A percentile compares a stretch with the other conserved stretches of the same genome.
These are phyloP conservation scores for Sporothrix pseudoabietina DNA, from an alignment of 2,329 filamentous ascomycete genomes.

Conservation along the genomic window DNA sequence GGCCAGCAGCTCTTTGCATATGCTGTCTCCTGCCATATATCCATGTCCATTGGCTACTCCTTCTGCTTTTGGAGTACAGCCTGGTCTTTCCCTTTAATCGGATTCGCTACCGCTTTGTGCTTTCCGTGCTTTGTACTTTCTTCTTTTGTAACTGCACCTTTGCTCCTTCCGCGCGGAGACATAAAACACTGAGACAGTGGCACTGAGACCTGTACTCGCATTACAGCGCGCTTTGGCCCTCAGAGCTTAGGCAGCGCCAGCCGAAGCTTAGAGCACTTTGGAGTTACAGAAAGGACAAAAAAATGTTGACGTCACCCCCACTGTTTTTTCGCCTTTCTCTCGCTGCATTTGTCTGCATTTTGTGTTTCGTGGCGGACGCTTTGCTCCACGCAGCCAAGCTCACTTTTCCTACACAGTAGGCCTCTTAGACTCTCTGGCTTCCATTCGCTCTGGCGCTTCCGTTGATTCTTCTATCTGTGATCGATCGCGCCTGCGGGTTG, in stretches of 20 bases:
- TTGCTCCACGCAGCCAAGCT: background rate
- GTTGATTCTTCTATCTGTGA: constrained; percentile 10
- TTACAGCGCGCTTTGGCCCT: background rate
- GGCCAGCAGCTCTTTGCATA: background rate
- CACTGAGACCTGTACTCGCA: background rate
- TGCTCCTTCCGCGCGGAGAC: background rate
- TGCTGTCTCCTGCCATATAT: background rate
- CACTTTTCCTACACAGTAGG: background rate
- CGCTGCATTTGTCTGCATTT: constrained; percentile 2
- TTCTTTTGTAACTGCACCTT: background rate
- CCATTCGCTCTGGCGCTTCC: background rate
- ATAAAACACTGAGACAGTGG: background rate
- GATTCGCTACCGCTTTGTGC: background rate
- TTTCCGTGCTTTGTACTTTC: constrained; percentile 5
- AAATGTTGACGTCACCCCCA: constrained; percentile 11
- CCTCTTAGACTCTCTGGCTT: background rate
- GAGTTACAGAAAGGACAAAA: background rate
- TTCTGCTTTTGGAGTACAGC: background rate
- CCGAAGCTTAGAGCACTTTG: background rate
- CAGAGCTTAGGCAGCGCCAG: background rate
- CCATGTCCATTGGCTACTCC: background rate
- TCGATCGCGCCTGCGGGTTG: constrained; percentile 9
- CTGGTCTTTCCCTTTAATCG: background rate
- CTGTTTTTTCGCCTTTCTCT: background rate
- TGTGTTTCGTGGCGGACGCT: constrained; percentile 1